Evolutionary conservation across 176 grass and related monocot species (phyloP).

Genomic region (Leersia perrieri): DNA sequence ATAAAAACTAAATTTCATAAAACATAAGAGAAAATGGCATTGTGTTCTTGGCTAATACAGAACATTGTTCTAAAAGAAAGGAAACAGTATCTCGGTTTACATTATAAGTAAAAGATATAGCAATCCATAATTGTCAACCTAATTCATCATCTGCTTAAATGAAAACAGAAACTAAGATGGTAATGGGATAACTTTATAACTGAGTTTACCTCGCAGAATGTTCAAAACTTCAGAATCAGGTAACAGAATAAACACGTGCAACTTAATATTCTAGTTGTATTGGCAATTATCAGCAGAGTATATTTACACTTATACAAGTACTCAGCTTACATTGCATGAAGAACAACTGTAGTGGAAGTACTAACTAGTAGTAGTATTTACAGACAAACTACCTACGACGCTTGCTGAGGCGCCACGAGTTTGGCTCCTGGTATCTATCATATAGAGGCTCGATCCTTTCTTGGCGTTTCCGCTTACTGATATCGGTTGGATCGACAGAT

Average conservation of each 20-base stretch:
- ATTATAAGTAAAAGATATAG: not conserved
- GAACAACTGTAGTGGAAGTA: not conserved
- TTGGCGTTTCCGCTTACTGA: slow-evolving; percentile 65
- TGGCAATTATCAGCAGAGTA: not conserved
- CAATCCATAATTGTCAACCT: not conserved
- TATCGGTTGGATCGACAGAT: slow-evolving; percentile 35
- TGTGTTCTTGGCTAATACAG: not conserved
- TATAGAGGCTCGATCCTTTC: slow-evolving; percentile 69
- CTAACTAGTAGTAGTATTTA: not conserved
- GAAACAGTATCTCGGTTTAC: not conserved
- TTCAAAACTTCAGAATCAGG: not conserved
- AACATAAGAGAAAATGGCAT: not conserved
- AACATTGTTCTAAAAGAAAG: too few species aligned
- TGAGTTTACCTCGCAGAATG: not conserved
- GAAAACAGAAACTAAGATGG: not conserved
- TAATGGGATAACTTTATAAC: not conserved
- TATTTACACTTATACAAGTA: slow-evolving; percentile 7
- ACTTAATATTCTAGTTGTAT: not conserved
- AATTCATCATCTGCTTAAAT: not conserved
- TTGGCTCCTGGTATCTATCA: slow-evolving; percentile 47
- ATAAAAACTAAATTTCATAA: not conserved
- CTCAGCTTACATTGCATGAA: not conserved
- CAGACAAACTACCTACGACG: slow-evolving; percentile 43
- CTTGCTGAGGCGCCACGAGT: slow-evolving; percentile 61
- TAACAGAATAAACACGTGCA: not conserved